Percentiles rank a stretch among this genome's conserved stretches.
phyloP scores from a whole-genome alignment of 2,329 filamentous ascomycete species.

The Exophiala sp. region DNA sequence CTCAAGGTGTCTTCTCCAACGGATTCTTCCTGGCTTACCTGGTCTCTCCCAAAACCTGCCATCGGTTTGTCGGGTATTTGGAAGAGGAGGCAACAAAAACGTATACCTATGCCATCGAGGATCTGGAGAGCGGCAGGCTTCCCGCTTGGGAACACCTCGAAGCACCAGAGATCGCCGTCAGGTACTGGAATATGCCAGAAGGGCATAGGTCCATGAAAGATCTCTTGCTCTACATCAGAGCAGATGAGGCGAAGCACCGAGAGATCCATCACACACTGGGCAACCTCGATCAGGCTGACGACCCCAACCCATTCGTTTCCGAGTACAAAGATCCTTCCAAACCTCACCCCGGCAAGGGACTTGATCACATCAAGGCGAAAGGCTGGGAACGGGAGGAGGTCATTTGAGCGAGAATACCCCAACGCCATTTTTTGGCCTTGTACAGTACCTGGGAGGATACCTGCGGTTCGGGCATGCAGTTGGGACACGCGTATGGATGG shows the following conservation, averaged over 20 bases:
- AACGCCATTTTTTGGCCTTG: no score
- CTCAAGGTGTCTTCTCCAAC: slow-evolving; percentile 97
- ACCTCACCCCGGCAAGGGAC: slow-evolving; percentile 64
- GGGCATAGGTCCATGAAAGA: slow-evolving; percentile 76
- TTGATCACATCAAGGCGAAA: slow-evolving; percentile 57
- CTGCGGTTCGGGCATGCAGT: no score
- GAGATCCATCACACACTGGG: slow-evolving; percentile 94
- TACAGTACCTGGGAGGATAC: no score
- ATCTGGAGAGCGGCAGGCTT: slow-evolving; percentile 77
- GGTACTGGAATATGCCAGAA: slow-evolving; percentile 93
- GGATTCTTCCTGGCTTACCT: slow-evolving; percentile 84
- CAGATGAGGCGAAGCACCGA: slow-evolving; percentile 82
- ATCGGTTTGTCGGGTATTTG: slow-evolving; percentile 93
- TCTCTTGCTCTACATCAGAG: slow-evolving; percentile 78
- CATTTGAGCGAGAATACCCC: slow-evolving; percentile 39
- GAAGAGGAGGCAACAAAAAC: slow-evolving; percentile 97
- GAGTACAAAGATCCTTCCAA: slow-evolving; percentile 65
- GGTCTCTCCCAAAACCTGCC: slow-evolving; percentile 75
- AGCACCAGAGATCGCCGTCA: slow-evolving; percentile 81
- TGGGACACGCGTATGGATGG: no score
- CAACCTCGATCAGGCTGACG: slow-evolving; percentile 75
- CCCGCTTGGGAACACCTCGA: slow-evolving; percentile 72
- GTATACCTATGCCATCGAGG: slow-evolving; percentile 81
- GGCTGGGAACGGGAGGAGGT: slow-evolving; percentile 85
- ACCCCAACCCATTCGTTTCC: slow-evolving; percentile 88